These are phyloP conservation scores for Pittosporum tobira DNA, from an alignment of 129 eudicot species.

Conservation along the genomic window DNA sequence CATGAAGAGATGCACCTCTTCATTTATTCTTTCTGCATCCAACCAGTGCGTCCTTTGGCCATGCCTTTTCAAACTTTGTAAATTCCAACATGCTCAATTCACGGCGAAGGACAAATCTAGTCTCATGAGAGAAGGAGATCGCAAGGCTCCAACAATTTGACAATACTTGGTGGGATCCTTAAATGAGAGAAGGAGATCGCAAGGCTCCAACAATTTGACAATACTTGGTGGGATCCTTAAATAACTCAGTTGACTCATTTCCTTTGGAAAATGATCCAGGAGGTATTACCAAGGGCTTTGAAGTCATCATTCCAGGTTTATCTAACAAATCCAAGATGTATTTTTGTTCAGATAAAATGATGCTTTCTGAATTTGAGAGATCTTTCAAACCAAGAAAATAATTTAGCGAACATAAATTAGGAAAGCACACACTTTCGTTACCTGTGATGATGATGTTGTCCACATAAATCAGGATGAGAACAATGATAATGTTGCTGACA, in stretches of 20 bases:
- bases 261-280: not conserved
- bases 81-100: not conserved
- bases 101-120: constrained; percentile 4
- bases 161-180: not conserved
- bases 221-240: not conserved
- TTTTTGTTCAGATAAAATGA: not conserved
- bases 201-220: constrained; percentile 2
- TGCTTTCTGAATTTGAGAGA: not conserved
- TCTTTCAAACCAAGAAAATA: not conserved
- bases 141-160: constrained; percentile 2
- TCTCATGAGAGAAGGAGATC: not conserved
- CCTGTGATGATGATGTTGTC: constrained; percentile 5
- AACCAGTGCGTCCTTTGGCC: too few species aligned
- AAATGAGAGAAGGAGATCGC: not conserved
- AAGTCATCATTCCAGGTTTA: not conserved
- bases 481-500: too few species aligned
- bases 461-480: not conserved
- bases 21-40: too few species aligned
- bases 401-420: not conserved
- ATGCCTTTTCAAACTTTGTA: too few species aligned
- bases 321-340: not conserved
- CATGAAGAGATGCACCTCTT: too few species aligned
- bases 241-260: too few species aligned
- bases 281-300: not conserved
- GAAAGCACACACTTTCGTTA: not conserved